Base-by-base conservation (phyloP, 1,139 yeast species). In the Meyerozyma sp. region DNA sequence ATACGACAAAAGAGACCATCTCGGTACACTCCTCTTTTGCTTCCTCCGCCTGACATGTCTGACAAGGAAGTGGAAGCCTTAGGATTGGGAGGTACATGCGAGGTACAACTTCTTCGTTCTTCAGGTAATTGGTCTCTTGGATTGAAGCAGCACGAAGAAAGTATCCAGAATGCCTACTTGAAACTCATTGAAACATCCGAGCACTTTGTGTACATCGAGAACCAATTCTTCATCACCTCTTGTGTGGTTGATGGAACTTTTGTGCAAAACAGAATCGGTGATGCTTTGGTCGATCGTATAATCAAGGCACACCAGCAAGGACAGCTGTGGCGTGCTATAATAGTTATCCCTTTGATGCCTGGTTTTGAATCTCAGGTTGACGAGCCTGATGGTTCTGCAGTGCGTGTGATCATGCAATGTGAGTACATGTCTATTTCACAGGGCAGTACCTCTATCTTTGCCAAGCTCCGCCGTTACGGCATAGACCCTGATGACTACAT, bases 321-420 rank as follows among this genome's bases (percentile, higher is more conserved):
- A 4, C 85, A 82, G 44, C 64, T 70, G 23, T 94, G 99, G 99
- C 83, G 83, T 52, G 98, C 98, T 1, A 77, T 90, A 16, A 83
- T 93, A 48, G 77, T 93, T 5, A 89, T 94, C 48, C 99, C 99
- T 3, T 71, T 94, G 53, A 89, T 93, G 95, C 99, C 99, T 1
- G 99, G 98, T 0, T 94, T 94, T 61, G 95, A 88, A 57, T 84
- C 96, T 14, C 89, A 90, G 53, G 95, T 94, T 30, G 98, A 93
- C 61, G 81, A 87, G 51, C 87, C 95, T 6, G 97, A 90, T 53
- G 98, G 97, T 5, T 85, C 96, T 0, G 81, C 96, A 20, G 93
- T 94, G 6, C 79, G 99, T 55, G 86, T 93, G 29, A 94, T 94
- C 54, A 91, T 93, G 95, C 95, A 91, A 66, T 90, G 98, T 59